These are phyloP conservation scores for Sequoia sempervirens DNA, from an alignment of 75 land plant genomes.

Conservation along the genomic window DNA sequence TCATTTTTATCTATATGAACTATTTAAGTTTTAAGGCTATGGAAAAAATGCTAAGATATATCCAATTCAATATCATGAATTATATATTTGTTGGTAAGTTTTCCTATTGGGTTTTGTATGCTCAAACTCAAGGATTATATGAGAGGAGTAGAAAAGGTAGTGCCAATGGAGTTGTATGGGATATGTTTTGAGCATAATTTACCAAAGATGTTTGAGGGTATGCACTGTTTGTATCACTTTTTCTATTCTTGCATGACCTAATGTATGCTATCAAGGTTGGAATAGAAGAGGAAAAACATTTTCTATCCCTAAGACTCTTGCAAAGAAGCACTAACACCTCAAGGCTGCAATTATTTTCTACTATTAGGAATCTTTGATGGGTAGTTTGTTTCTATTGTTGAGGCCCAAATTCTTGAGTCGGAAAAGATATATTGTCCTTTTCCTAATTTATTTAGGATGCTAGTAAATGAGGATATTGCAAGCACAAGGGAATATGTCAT, in stretches of 20 bases:
- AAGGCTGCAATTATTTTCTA: background rate
- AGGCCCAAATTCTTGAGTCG: constrained; percentile 2
- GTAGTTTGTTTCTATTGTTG: background rate
- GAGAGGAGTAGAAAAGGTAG: background rate
- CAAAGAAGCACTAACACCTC: background rate
- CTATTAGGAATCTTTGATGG: background rate
- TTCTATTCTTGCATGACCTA: background rate
- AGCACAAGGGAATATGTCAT: too few relatives aligned
- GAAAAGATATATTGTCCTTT: constrained; percentile 15
- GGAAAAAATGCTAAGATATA: background rate
- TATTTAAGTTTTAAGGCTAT: background rate
- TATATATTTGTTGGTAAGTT: background rate
- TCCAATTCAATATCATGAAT: background rate
- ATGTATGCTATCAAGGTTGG: background rate
- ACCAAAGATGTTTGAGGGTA: background rate
- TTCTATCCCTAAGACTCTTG: background rate
- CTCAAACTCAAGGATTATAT: background rate
- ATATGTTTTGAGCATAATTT: background rate
- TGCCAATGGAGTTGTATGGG: background rate
- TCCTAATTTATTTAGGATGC: background rate
- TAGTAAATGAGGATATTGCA: background rate
- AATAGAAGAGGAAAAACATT: background rate
- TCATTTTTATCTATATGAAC: background rate
- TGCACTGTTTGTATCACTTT: background rate
- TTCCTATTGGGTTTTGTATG: background rate